A percentile compares a stretch with the other conserved stretches of the same genome.
phyloP scores from a whole-genome alignment of 352 stramenopile genomes.

The Globisporangium cederbergense region DNA sequence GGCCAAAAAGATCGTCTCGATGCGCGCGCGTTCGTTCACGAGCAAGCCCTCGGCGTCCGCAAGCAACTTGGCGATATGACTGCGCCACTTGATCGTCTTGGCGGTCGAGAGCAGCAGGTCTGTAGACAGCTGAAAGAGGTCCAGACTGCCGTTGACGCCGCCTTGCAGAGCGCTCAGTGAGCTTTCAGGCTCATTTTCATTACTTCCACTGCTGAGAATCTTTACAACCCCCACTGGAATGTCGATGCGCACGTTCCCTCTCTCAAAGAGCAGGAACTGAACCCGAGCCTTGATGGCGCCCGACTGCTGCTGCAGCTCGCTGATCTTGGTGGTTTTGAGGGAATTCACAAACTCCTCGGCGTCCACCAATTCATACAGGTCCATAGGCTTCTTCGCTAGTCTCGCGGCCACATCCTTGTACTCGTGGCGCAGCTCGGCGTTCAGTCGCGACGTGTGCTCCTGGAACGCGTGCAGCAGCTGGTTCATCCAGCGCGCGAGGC shows the following conservation, averaged over 20 bases:
- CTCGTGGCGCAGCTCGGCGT: conserved; percentile 51
- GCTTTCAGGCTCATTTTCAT: background rate
- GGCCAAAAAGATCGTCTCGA: conserved; percentile 67
- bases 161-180: background rate
- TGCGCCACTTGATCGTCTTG: conserved; percentile 68
- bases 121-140: conserved; percentile 17
- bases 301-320: conserved; percentile 43
- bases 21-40: conserved; percentile 54
- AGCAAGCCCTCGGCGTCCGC: conserved; percentile 50
- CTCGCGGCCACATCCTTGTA: conserved; percentile 73
- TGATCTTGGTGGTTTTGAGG: conserved; percentile 41
- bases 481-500: conserved; percentile 37
- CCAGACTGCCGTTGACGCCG: too few species aligned
- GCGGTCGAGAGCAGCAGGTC: conserved; percentile 56
- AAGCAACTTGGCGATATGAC: conserved; percentile 51
- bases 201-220: background rate
- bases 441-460: conserved; percentile 40
- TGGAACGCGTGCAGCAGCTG: conserved; percentile 47
- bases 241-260: conserved; percentile 37
- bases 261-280: conserved; percentile 63
- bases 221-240: background rate
- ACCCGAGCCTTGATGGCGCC: conserved; percentile 54
- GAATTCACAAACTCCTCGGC: conserved; percentile 48
- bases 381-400: conserved; percentile 56
- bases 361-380: conserved; percentile 76